A percentile compares a stretch with the other conserved stretches of the same genome.
Conservation (phyloP, 805 yeast species). For the Clavispora santaluciae region DNA sequence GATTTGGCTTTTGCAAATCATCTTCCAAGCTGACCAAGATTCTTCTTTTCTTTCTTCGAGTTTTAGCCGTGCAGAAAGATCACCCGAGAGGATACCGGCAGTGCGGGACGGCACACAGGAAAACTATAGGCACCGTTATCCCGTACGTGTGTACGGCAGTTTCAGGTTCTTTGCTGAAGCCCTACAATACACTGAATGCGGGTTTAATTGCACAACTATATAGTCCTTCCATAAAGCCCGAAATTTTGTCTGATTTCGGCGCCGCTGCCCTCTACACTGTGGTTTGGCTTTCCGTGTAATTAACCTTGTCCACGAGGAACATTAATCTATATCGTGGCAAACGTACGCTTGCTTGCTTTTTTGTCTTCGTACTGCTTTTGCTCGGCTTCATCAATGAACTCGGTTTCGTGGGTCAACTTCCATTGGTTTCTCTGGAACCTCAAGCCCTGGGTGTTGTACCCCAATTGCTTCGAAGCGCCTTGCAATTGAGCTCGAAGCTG, state of each 20-base stretch:
- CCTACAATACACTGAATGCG: too few relatives aligned
- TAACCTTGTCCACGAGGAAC: background rate
- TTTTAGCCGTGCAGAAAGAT: background rate
- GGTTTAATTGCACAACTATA: too few relatives aligned
- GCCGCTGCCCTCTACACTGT: too few relatives aligned
- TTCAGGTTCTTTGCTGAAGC: too few relatives aligned
- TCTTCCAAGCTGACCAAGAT: too few relatives aligned
- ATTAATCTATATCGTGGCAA: slow-evolving; percentile 42
- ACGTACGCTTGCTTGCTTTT: slow-evolving; percentile 67
- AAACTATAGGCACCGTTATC: background rate
- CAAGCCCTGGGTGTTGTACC: slow-evolving; percentile 82
- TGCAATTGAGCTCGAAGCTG: slow-evolving; percentile 56
- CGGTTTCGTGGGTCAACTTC: slow-evolving; percentile 68
- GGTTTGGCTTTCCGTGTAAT: background rate
- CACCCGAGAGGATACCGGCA: background rate
- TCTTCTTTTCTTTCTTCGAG: background rate
- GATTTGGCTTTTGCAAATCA: too few relatives aligned
- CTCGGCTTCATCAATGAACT: slow-evolving; percentile 66
- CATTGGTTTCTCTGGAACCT: slow-evolving; percentile 70
- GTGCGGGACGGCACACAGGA: background rate
- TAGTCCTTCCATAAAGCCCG: too few relatives aligned
- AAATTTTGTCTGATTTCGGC: too few relatives aligned
- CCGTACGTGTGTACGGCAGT: too few relatives aligned
- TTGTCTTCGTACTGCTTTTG: slow-evolving; percentile 50
- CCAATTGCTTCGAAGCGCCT: slow-evolving; percentile 55